Conservation (phyloP, 345 rosid species). For the Conringia planisiliqua region DNA sequence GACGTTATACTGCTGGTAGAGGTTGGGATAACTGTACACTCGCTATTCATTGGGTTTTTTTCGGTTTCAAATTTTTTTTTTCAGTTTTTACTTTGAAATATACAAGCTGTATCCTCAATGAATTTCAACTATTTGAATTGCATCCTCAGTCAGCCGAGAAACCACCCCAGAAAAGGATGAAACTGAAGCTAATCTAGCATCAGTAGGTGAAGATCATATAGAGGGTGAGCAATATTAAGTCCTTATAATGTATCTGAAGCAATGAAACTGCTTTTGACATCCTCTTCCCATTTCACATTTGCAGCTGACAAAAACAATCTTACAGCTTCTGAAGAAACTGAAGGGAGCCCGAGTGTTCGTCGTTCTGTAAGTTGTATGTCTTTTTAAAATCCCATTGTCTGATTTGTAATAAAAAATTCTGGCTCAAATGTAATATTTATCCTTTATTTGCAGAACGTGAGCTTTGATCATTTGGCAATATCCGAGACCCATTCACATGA, state of each 20-base stretch:
- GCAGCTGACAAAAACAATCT: constrained; percentile 45
- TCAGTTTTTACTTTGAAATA: background rate
- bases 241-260: constrained; percentile 7
- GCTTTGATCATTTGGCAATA: constrained; percentile 43
- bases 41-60: background rate
- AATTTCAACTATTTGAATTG: background rate
- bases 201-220: constrained; percentile 37
- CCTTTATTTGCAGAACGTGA: constrained; percentile 55
- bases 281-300: constrained; percentile 14
- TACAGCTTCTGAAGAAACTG: constrained; percentile 39
- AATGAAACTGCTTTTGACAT: constrained; percentile 21
- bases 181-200: constrained; percentile 29
- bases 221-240: constrained; percentile 41
- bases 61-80: background rate
- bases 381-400: constrained; percentile 52
- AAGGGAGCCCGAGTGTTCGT: constrained; percentile 57
- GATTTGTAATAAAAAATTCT: constrained; percentile 37
- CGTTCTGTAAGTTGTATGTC: constrained; percentile 99
- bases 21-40: constrained; percentile 41
- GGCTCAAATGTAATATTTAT: constrained; percentile 52
- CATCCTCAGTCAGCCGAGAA: constrained; percentile 44
- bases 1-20: constrained; percentile 49
- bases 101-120: constrained; percentile 1
- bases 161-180: constrained; percentile 47
- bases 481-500: constrained; percentile 42